Evolutionary conservation across 495 filamentous ascomycete genomes (phyloP).

Genomic region (Talaromyces wortmannii): DNA sequence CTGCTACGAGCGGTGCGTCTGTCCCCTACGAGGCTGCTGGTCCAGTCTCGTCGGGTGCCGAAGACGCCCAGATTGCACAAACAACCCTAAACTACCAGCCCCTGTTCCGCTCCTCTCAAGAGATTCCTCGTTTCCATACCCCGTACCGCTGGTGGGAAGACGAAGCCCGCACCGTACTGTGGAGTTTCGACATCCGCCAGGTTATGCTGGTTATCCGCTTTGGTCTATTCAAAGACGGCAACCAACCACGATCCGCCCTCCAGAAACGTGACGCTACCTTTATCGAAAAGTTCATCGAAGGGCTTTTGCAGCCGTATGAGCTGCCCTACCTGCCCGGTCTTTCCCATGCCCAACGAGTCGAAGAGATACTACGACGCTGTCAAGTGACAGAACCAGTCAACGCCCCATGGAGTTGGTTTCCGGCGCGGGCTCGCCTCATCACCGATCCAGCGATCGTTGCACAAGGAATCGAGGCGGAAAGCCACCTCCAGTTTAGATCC

Average conservation of each 20-base stretch:
- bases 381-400: constrained; percentile 11
- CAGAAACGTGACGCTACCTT: constrained; percentile 21
- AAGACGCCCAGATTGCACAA: background rate
- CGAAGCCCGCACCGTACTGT: constrained; percentile 30
- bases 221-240: constrained; percentile 26
- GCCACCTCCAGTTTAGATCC: constrained; percentile 33
- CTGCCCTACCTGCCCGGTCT: constrained; percentile 18
- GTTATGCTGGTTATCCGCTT: constrained; percentile 33
- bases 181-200: constrained; percentile 33
- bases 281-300: constrained; percentile 26
- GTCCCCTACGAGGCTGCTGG: background rate
- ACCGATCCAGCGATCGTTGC: constrained; percentile 21
- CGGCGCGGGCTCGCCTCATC: constrained; percentile 13
- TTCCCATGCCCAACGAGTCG: constrained; percentile 34
- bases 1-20: background rate
- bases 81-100: constrained; percentile 13
- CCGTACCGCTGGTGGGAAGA: constrained; percentile 37
- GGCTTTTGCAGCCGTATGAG: constrained; percentile 19
- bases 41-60: background rate
- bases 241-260: constrained; percentile 26
- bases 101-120: constrained; percentile 22
- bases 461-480: constrained; percentile 30
- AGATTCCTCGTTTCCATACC: constrained; percentile 23
- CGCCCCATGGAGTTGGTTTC: constrained; percentile 33
- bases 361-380: constrained; percentile 32